Base-by-base conservation (phyloP, 1,139 yeast species). In the Lodderomyces parapsilosis region DNA sequence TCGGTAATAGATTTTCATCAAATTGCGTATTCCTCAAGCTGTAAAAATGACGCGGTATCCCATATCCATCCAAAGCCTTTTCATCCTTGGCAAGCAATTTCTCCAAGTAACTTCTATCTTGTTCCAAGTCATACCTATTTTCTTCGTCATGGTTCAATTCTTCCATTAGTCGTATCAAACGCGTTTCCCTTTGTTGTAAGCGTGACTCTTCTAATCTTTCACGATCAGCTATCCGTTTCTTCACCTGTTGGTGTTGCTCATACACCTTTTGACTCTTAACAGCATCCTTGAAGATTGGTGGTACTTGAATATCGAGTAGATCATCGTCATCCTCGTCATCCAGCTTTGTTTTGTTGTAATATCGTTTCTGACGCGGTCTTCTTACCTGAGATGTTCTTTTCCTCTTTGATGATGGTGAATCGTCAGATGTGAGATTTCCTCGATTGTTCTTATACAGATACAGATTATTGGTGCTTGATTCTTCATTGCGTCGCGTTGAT, bases 201-300 rank as follows among this genome's bases (percentile, higher is more conserved):
- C 33, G 33, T 17, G 15, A 8, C 10, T 5, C 19, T 10, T 30
- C 33, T 8, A 17, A 6, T 22, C n/a, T 34, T 7, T 19, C 14
- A 11, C 17, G 63, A 19, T 50, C 46, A 2, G 15, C 43, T 17
- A 62, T 47, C 17, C 51, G 55, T 8, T 44, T 40, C 9, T 56
- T 50, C 7, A 65, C 36, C n/a, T 31, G 22, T 11, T 38, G 18
- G 19, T 40, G 53, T 38, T 56, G 43, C 4, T 41, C 37, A 39
- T 56, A 54, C 18, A 49, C 49, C 23, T 46, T 45, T 20, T 54
- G 49, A 11, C 65, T 45, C 41, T 52, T 48, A 23, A 55, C 58
- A 14, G 65, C 71, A 36, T 61, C 63, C 35, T 52, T 53, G 42
- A 66, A 66, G 2, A 66, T 52, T 27, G 57, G 33, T 2, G 70